Percentiles rank a stretch among this genome's conserved stretches.
These are phyloP conservation scores for Ormosia emarginata DNA, from an alignment of 306 rosid genomes.

Conservation along the genomic window DNA sequence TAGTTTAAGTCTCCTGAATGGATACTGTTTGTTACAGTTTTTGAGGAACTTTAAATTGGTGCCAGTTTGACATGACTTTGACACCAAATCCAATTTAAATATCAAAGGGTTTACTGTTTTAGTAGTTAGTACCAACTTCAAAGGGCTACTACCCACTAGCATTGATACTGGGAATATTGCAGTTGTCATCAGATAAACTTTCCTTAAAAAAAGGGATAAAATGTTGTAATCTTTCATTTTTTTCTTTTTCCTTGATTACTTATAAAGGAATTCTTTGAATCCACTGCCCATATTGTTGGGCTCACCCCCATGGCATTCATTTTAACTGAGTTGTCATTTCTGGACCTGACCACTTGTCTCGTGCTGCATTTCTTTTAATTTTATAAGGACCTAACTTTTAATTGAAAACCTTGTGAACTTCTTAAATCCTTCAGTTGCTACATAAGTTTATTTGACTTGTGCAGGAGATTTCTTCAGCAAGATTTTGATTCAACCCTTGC, in stretches of 20 bases:
- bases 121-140: not conserved
- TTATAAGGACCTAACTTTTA: not conserved
- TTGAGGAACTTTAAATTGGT: conserved; percentile 1
- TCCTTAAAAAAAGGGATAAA: not conserved
- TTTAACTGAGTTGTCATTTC: conserved; percentile 5
- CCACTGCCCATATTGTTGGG: not conserved
- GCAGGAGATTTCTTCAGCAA: conserved; percentile 96
- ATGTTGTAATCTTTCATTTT: not conserved
- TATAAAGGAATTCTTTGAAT: not conserved
- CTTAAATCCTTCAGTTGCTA: not conserved
- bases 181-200: not conserved
- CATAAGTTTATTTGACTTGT: conserved; percentile 6
- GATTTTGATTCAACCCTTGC: conserved; percentile 97
- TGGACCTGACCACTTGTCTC: not conserved
- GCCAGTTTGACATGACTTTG: not conserved
- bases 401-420: conserved; percentile 4
- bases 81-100: not conserved
- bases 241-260: conserved; percentile 4
- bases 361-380: not conserved
- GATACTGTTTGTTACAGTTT: not conserved
- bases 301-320: not conserved
- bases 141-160: not conserved
- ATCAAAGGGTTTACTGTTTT: not conserved
- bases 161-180: not conserved
- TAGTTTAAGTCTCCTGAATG: not conserved